Evolutionary conservation across 441 rosid genomes (phyloP), one percentile per base, ranked within the genome.

Genomic region (Francoa sonchifolia): DNA sequence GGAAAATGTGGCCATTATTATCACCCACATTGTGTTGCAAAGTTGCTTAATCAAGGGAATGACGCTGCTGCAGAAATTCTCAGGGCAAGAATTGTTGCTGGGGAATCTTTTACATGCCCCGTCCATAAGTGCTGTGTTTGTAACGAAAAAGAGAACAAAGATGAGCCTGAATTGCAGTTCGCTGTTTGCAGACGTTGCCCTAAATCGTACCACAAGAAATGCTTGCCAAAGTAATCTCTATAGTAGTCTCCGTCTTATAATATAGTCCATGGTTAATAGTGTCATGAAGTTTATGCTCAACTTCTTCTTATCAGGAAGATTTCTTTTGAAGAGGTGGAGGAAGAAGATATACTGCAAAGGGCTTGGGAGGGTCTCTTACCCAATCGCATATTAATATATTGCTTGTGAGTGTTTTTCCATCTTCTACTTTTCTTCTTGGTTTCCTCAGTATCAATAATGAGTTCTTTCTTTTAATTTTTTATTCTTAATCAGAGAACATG

Each of bases 121-220:
- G 52, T 70, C 40, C 99, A 90, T 62, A 86, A 80, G 58, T 90
- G 99, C 54, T 45, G 44, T 59, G 73, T 66, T 52, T 90, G 99
- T 59, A 68, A 61, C 50, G 67, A 57, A 48, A 76, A 68, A 50
- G 96, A 90, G 66, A 68, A 74, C 52, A 82, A 78, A 74, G 58
- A 68, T 56, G 72, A 47, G 10, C 5, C 8, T 21, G 62, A 78
- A 11, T 53, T 80, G 58, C 98, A 85, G 30, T 76, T 86, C 69
- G 82, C 98, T 58, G 71, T 86, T 18, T 90, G 98, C 62, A 73
- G 96, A 62, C 90, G 95, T 17, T 90, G 98, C 56, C 98, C 98
- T 17, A 77, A 65, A 40, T 68, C 90, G 50, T 90, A 79, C 67
- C 98, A 90, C 55, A 61, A 78, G 48, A 86, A 82, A 69, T 90